A percentile compares a stretch with the other conserved stretches of the same genome.
Evolutionary conservation across 179 eudicot species (phyloP).

Genomic region (Beta corolliflora): DNA sequence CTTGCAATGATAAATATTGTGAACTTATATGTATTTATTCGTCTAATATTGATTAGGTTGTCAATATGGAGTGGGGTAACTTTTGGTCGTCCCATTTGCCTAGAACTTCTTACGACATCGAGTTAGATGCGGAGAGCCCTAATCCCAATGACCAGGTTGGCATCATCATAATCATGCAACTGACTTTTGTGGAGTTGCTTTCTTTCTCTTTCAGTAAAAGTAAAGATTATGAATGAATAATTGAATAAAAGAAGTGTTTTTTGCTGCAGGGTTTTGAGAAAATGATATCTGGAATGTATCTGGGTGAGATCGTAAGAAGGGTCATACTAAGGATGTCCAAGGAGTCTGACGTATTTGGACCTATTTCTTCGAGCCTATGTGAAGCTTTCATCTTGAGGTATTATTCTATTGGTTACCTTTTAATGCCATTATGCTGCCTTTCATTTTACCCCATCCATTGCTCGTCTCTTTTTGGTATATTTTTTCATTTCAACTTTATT

Average conservation of each 20-base stretch:
- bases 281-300: slow-evolving; percentile 56
- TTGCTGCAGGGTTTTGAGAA: slow-evolving; percentile 50
- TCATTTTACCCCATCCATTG: neutral
- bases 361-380: slow-evolving; percentile 30
- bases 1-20: neutral
- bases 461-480: neutral
- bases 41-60: slow-evolving; percentile 48
- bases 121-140: slow-evolving; percentile 51
- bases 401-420: neutral
- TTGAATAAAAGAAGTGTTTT: neutral
- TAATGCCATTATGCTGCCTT: neutral
- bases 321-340: slow-evolving; percentile 43
- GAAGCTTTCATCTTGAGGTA: slow-evolving; percentile 48
- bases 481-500: neutral
- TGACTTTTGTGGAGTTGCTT: neutral
- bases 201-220: neutral
- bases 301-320: slow-evolving; percentile 52
- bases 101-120: slow-evolving; percentile 43
- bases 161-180: neutral
- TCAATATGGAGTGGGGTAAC: slow-evolving; percentile 98
- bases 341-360: slow-evolving; percentile 44
- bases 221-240: neutral
- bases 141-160: slow-evolving; percentile 53
- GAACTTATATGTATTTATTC: neutral
- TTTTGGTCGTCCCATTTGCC: slow-evolving; percentile 94